Evolutionary conservation across 305 asterid species (phyloP), one percentile per base, ranked within the genome.

Genomic region (Fraxinus xanthoxyloides): DNA sequence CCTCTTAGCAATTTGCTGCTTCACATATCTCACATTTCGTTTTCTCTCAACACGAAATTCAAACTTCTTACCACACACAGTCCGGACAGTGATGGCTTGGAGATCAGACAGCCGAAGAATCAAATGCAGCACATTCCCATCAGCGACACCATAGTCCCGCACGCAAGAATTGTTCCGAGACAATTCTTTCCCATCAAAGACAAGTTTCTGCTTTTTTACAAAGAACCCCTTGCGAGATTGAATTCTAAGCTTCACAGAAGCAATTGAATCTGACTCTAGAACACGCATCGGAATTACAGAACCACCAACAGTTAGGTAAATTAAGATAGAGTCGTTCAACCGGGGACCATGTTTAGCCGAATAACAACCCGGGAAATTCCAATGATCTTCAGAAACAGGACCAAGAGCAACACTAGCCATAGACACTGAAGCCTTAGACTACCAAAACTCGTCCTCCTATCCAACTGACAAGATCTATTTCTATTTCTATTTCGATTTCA

Each of bases 141-240:
- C 92, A 15, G 80, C 72, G 34, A 93, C 86, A 1, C 97, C 95
- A 83, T 93, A 94, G 77, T 93, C 98, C 51, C 89, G 79, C 61
- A 94, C 91, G 19, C 80, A 84, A 67, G 93, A 91, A 82, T 86
- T 79, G 85, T 79, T 90, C 80, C 92, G 86, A 7, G 97, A 89
- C 86, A 92, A 86, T 80, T 93, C 97, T 82, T 90, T 92, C 65
- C 98, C 98, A 34, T 87, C 92, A 79, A 82, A 93, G 61, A 94
- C 94, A 67, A 94, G 91, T 54, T 87, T 94, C 83, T 92, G 97
- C 73, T 86, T 91, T 86, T 89, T 92, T 28, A 85, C 93, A 36
- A 89, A 90, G 88, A 92, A 92, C 12, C 98, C 97, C 77, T 82
- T 87, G 78, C 82, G 84, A 12, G 82, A 87, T 75, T 93, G 95